Base-by-base conservation (phyloP, 1,139 yeast genomes). In the Yamadazyma sp. region DNA sequence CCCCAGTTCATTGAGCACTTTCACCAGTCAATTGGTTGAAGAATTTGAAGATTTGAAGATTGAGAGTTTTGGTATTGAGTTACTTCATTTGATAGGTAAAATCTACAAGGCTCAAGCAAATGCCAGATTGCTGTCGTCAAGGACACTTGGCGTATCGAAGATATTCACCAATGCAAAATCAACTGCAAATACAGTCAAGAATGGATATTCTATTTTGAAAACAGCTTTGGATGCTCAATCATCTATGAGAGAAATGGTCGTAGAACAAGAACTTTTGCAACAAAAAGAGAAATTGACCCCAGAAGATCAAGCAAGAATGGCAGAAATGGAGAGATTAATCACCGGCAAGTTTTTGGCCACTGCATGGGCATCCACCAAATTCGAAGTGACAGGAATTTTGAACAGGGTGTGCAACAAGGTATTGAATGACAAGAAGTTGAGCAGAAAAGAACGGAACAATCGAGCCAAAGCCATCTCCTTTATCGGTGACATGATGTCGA, bases 351-450 rank as follows among this genome's bases (percentile, higher is more conserved):
- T 85, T 37, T 69, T 85, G 40, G 85, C 84, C 13, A 82, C 87
- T 8, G 88, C 86, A 16, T 85, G 95, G 95, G 86, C 84, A 1
- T 73, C 86, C 29, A 80, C 88, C 12, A 83, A 81, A 51, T 84
- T 78, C 53, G 95, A 85, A 59, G 80, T 84, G 33, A 80, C 82
- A 33, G 77, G 81, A 20, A 76, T 83, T 6, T 62, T 85, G 48
- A 78, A 79, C 48, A 82, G 78, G 46, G 90, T 84, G 9, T 80
- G 87, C 53, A 76, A 78, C 41, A 67, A 62, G 43, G 64, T 85
- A 1, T 64, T 85, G 43, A 69, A 71, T 41, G 89, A 84, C 49
- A 82, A 80, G 53, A 41, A 59, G 0, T 64, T 80, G 9, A 53
- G 73, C 3, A 61, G 73, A 29, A 79, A 78, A 47, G 76, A 70